A percentile compares a stretch with the other conserved stretches of the same genome.
These are phyloP conservation scores for Penicillium sp. DNA, from an alignment of 2,329 filamentous ascomycete genomes.

Conservation along the genomic window DNA sequence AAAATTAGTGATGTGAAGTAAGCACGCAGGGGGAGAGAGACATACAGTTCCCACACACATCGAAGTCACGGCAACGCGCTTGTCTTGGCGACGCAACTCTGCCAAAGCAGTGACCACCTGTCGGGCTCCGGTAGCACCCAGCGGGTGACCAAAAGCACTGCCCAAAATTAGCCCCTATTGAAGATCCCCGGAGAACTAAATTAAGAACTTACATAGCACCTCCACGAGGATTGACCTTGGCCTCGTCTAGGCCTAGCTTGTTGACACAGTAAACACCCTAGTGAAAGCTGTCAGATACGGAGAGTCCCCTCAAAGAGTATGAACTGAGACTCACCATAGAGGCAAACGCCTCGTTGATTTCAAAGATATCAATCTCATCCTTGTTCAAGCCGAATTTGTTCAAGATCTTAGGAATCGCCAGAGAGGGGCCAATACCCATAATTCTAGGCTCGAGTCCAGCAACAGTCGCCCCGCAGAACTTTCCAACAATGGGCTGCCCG, in stretches of 20 bases:
- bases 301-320: background rate
- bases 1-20: conserved; percentile 2
- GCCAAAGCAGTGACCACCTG: conserved; percentile 87
- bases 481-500: conserved; percentile 80
- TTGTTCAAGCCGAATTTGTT: conserved; percentile 70
- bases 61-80: conserved; percentile 80
- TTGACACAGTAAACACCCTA: conserved; percentile 89
- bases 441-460: conserved; percentile 83
- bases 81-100: conserved; percentile 74
- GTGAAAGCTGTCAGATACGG: conserved; percentile 7
- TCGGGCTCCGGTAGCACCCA: conserved; percentile 85
- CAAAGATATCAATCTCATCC: conserved; percentile 42
- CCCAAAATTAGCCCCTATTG: background rate
- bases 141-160: conserved; percentile 79
- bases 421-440: conserved; percentile 90
- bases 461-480: conserved; percentile 79
- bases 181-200: background rate
- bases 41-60: conserved; percentile 89
- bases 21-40: conserved; percentile 30
- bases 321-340: conserved; percentile 44
- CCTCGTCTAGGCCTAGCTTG: conserved; percentile 71
- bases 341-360: conserved; percentile 85
- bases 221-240: conserved; percentile 93
- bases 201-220: conserved; percentile 65
- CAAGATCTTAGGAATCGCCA: conserved; percentile 86